phyloP scores from a whole-genome alignment of 2,329 filamentous ascomycete genomes.

The Pyricularia pennisetigena region DNA sequence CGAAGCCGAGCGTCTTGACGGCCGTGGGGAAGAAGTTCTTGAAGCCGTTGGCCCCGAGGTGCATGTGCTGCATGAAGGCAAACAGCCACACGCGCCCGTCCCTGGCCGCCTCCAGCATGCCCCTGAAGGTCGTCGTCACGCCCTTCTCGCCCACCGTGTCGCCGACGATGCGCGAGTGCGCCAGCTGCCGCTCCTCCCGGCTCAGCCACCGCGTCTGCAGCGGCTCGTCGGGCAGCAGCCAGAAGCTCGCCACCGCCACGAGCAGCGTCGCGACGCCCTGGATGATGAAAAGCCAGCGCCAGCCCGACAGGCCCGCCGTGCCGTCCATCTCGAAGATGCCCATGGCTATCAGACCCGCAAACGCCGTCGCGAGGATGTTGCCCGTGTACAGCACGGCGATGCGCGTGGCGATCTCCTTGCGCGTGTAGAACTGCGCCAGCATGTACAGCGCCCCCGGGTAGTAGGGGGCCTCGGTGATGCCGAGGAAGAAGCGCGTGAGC shows the following conservation, averaged over 20 bases:
- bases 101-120: background rate
- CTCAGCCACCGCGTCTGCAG: constrained; percentile 35
- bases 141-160: constrained; percentile 1
- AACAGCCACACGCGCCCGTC: constrained; percentile 1
- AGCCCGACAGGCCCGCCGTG: constrained; percentile 17
- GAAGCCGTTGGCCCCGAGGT: constrained; percentile 42
- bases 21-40: constrained; percentile 66
- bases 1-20: background rate
- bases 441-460: constrained; percentile 12
- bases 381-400: constrained; percentile 7
- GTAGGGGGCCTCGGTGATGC: constrained; percentile 22
- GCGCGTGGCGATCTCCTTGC: constrained; percentile 6
- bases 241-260: constrained; percentile 36
- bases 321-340: constrained; percentile 57
- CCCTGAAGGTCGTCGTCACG: background rate
- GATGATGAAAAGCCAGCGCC: constrained; percentile 58
- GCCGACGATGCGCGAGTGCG: constrained; percentile 13
- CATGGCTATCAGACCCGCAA: constrained; percentile 49
- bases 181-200: constrained; percentile 31
- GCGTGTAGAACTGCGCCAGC: constrained; percentile 7
- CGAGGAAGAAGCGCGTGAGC: constrained; percentile 25
- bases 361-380: constrained; percentile 50
- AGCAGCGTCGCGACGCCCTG: constrained; percentile 56
- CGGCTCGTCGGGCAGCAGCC: constrained; percentile 46
- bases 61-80: constrained; percentile 9